These are phyloP conservation scores for Cladobotryum protrusum DNA, from an alignment of 2,329 filamentous ascomycete species.

Conservation along the genomic window DNA sequence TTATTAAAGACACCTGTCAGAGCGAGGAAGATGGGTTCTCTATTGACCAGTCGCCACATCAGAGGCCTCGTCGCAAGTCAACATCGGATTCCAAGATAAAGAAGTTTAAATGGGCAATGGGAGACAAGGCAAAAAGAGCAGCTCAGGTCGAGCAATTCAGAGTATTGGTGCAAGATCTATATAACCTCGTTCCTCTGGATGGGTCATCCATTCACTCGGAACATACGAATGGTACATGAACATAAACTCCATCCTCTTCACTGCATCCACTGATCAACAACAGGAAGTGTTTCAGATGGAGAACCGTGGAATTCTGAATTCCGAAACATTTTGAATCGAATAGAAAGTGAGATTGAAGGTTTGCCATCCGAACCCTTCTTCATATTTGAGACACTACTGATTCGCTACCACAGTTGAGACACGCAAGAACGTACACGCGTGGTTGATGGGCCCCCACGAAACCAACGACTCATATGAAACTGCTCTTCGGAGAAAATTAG, in stretches of 20 bases:
- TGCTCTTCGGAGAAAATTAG: slow-evolving; percentile 14
- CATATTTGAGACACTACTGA: no score
- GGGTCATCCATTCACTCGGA: neutral
- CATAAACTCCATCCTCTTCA: no score
- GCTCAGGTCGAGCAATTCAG: slow-evolving; percentile 9
- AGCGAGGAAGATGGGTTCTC: neutral
- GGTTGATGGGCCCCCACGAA: slow-evolving; percentile 9
- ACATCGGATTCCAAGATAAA: slow-evolving; percentile 4
- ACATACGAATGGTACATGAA: neutral
- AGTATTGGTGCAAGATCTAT: slow-evolving; percentile 8
- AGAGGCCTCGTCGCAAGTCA: neutral
- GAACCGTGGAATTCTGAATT: neutral
- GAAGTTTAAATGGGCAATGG: slow-evolving; percentile 12
- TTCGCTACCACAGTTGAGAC: neutral
- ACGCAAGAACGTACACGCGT: slow-evolving; percentile 12
- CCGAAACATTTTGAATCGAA: neutral
- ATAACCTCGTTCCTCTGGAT: slow-evolving; percentile 8
- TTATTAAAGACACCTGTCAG: slow-evolving; percentile 4
- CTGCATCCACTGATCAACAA: no score
- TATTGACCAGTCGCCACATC: neutral
- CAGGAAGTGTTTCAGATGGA: no score
- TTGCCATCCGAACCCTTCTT: no score
- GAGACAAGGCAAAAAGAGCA: slow-evolving; percentile 9
- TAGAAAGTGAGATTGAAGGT: slow-evolving; percentile 1
- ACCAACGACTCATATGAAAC: slow-evolving; percentile 16